A percentile compares a stretch with the other conserved stretches of the same genome.
phyloP scores from a whole-genome alignment of 306 rosid species.

The Echinosophora koreensis region DNA sequence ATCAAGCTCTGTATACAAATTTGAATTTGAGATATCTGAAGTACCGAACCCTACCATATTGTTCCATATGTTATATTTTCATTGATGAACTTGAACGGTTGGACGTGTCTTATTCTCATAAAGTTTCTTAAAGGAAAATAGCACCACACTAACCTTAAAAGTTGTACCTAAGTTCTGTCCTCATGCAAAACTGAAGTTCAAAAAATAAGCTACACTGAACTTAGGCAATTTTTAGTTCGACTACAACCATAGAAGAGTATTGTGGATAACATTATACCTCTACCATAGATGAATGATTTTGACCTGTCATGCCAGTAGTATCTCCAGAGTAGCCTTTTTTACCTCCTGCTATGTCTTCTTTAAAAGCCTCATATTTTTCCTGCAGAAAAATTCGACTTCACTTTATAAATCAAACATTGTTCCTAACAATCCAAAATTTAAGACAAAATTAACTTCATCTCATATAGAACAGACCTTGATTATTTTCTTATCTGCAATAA shows the following conservation, averaged over 20 bases:
- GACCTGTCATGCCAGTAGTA: conserved; percentile 13
- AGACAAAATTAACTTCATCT: background rate
- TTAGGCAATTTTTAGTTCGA: background rate
- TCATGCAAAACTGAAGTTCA: conserved; percentile 21
- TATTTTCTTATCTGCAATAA: conserved; percentile 45
- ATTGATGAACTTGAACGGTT: too few relatives aligned
- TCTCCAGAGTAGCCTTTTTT: conserved; percentile 34
- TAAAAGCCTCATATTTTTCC: conserved; percentile 60
- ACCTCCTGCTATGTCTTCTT: conserved; percentile 45
- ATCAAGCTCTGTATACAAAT: conserved; percentile 9
- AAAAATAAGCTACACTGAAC: background rate
- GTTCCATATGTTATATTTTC: too few relatives aligned
- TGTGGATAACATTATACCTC: conserved; percentile 53
- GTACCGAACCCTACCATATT: too few relatives aligned
- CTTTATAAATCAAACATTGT: background rate
- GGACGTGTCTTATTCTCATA: too few relatives aligned
- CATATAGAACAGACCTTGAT: conserved; percentile 47
- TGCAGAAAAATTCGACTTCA: conserved; percentile 43
- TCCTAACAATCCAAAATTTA: background rate
- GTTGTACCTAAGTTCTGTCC: too few relatives aligned
- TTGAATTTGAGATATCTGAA: conserved; percentile 16
- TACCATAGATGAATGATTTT: conserved; percentile 58
- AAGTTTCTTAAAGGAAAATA: too few relatives aligned
- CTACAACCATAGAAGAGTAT: background rate
- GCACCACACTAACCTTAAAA: too few relatives aligned